Conservation (phyloP, 1,139 yeast species). For the Nakaseomyces glabratus region DNA sequence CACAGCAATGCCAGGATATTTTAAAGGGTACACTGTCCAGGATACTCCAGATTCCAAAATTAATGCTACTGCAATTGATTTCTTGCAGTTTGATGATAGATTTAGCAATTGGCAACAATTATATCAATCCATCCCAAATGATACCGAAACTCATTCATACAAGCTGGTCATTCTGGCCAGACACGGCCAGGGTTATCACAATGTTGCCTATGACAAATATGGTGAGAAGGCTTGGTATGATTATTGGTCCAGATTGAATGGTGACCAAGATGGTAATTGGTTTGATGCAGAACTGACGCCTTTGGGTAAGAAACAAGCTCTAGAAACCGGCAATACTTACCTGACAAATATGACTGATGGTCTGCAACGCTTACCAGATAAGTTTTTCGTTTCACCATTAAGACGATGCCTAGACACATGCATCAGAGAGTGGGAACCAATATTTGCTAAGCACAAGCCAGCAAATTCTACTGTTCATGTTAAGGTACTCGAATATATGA, state of each 20-base stretch:
- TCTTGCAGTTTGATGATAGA: no score
- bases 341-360: constrained; percentile 38
- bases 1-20: no score
- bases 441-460: constrained; percentile 19
- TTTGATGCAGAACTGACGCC: constrained; percentile 39
- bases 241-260: constrained; percentile 47
- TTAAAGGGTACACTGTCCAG: no score
- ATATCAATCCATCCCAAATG: no score
- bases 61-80: no score
- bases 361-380: constrained; percentile 44
- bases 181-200: constrained; percentile 76
- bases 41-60: no score
- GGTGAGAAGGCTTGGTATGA: constrained; percentile 51
- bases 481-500: constrained; percentile 42
- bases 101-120: no score
- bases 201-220: constrained; percentile 48
- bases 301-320: constrained; percentile 46
- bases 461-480: constrained; percentile 12
- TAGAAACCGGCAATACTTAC: constrained; percentile 37
- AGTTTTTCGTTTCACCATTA: constrained; percentile 56
- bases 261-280: constrained; percentile 27
- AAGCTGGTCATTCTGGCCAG: constrained; percentile 57
- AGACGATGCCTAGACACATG: constrained; percentile 54
- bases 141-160: constrained; percentile 25
- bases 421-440: constrained; percentile 48